A percentile compares a stretch with the other conserved stretches of the same genome.
phyloP scores from a whole-genome alignment of 2,329 filamentous ascomycete genomes.

The Lecanicillium sp. region DNA sequence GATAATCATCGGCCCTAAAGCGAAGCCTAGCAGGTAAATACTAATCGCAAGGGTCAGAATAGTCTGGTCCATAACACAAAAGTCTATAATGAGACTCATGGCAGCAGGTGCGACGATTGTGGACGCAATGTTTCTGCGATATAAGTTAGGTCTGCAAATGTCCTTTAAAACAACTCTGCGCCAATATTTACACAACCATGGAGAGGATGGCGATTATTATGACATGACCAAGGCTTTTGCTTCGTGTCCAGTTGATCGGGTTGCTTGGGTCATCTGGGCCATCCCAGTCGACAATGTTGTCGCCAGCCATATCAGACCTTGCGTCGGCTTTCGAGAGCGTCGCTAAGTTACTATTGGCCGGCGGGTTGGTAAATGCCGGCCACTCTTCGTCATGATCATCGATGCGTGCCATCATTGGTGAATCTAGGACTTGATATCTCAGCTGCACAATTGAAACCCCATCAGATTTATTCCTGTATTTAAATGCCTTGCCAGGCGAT shows the following conservation, averaged over 20 bases:
- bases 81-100: slow-evolving; percentile 37
- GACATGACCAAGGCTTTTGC: slow-evolving; percentile 37
- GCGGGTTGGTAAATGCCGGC: too few species aligned
- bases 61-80: slow-evolving; percentile 29
- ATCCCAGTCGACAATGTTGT: slow-evolving; percentile 52
- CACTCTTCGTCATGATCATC: too few species aligned
- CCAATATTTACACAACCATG: background rate
- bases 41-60: slow-evolving; percentile 35
- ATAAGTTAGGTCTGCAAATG: slow-evolving; percentile 6
- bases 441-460: background rate
- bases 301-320: too few species aligned
- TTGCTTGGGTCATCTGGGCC: slow-evolving; percentile 50
- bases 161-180: too few species aligned
- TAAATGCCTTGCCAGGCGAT: background rate
- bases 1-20: slow-evolving; percentile 54
- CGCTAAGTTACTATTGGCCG: too few species aligned
- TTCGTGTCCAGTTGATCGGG: slow-evolving; percentile 57
- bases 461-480: background rate
- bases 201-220: slow-evolving; percentile 42
- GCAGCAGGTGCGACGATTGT: slow-evolving; percentile 43
- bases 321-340: too few species aligned
- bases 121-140: slow-evolving; percentile 19
- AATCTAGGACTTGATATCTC: too few species aligned
- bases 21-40: slow-evolving; percentile 41
- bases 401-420: too few species aligned